These are phyloP conservation scores for Leccinum disarticulatum DNA, from an alignment of 768 basidiomycete genomes.

Conservation along the genomic window DNA sequence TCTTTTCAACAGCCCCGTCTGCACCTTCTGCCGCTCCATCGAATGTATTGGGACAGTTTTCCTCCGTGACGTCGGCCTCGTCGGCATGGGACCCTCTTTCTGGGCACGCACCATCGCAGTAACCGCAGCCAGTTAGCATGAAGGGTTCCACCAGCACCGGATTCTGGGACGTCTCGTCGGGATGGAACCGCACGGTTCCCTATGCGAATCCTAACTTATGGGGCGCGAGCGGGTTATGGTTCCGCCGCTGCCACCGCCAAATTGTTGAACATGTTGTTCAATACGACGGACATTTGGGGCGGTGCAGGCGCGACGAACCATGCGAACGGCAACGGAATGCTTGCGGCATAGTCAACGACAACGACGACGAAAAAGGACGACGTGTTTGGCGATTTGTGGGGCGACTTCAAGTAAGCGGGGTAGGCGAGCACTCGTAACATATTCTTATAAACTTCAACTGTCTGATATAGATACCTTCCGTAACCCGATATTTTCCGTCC, in stretches of 20 bases:
- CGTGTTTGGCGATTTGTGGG: constrained; percentile 82
- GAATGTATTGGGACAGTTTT: constrained; percentile 6
- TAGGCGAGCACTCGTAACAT: background rate
- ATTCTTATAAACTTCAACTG: no score
- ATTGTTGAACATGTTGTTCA: constrained; percentile 11
- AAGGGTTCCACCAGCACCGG: constrained; percentile 43
- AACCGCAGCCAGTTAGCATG: constrained; percentile 48
- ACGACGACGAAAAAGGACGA: constrained; percentile 64
- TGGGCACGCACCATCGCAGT: background rate
- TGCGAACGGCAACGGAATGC: constrained; percentile 37
- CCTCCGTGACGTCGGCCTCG: constrained; percentile 7
- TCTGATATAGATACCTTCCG: no score
- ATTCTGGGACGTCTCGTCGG: constrained; percentile 67
- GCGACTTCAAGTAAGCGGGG: constrained; percentile 62
- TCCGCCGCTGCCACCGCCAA: no score
- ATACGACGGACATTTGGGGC: constrained; percentile 64
- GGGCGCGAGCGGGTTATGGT: constrained; percentile 14
- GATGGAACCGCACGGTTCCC: constrained; percentile 44
- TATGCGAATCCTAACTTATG: constrained; percentile 37
- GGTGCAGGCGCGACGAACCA: constrained; percentile 22
- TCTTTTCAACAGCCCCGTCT: constrained; percentile 46
- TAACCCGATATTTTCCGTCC: background rate
- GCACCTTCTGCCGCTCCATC: no score
- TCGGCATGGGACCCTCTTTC: constrained; percentile 25
- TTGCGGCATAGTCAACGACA: constrained; percentile 27